Evolutionary conservation across 768 basidiomycete genomes (phyloP).

Genomic region (Termitomyces eurrhizus): DNA sequence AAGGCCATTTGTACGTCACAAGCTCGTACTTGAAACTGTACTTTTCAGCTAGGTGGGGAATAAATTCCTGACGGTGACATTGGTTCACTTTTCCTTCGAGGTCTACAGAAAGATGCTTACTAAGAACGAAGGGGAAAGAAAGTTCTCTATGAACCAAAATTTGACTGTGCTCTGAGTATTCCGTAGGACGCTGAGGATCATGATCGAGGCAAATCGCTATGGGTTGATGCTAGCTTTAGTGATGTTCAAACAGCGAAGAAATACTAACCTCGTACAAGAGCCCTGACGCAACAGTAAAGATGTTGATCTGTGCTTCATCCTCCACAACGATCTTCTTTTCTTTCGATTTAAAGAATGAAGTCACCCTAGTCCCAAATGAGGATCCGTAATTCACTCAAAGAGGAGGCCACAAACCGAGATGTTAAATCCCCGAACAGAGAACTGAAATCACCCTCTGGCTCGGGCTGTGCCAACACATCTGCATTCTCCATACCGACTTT

Average conservation of each 20-base stretch:
- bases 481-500: slow-evolving; percentile 72
- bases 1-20: slow-evolving; percentile 99
- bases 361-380: slow-evolving; percentile 29
- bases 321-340: slow-evolving; percentile 22
- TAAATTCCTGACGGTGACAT: slow-evolving; percentile 67
- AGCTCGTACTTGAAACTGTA: slow-evolving; percentile 96
- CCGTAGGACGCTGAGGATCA: slow-evolving; percentile 93
- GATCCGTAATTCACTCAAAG: not conserved
- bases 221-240: slow-evolving; percentile 6
- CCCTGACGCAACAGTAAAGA: slow-evolving; percentile 98
- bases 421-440: slow-evolving; percentile 46
- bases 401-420: slow-evolving; percentile 41
- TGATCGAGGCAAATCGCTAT: slow-evolving; percentile 95
- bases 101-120: slow-evolving; percentile 36
- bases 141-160: slow-evolving; percentile 99
- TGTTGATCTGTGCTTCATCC: slow-evolving; percentile 89
- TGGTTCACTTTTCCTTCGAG: not conserved
- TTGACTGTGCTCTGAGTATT: slow-evolving; percentile 96
- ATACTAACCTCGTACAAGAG: slow-evolving; percentile 83
- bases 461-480: slow-evolving; percentile 67
- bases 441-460: slow-evolving; percentile 24
- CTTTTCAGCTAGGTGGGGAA: slow-evolving; percentile 86
- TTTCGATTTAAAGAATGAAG: slow-evolving; percentile 39
- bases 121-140: slow-evolving; percentile 95
- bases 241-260: not conserved